Base-by-base conservation (phyloP, 2,329 filamentous ascomycete genomes). In the Sporothrix brasiliensis region DNA sequence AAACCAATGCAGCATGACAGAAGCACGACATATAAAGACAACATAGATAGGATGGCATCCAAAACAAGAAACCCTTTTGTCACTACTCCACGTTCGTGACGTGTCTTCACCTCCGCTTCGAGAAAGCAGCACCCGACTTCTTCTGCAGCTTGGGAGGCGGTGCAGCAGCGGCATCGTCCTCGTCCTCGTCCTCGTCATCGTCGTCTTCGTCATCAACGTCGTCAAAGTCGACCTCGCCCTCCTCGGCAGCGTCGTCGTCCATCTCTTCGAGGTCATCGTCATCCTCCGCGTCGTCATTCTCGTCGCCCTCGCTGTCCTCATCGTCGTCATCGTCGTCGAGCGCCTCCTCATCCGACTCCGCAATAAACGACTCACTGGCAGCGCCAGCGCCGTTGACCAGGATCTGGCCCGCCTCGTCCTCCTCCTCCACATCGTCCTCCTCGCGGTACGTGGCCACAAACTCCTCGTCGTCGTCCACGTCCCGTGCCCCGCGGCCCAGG, bases 371-470 rank as follows among this genome's bases (percentile, higher is more conserved):
- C 27, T 72, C 74, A n/a, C 73, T 74, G 10, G 73, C 73, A 19
- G 66, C 65, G 30, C 67, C 67, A 34, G 68, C 76, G 69, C 79
- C 78, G 49, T 80, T 78, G 11, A 79, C 73, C 3, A 79, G 76
- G 19, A 79, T 77, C 69, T 79, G 77, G 49, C 79, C 79, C 1
- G 77, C 34, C 1, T 73, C 71, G 34, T 73, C 75, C n/a, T 73
- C 73, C 13, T 72, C 72, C 3, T 74, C 70, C 24, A 79, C 80
- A 7, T 82, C 82, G 11, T 84, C 83, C 13, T 83, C 93, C 79
- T 97, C 94, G 1, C 97, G 91, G 78, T 95, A 97, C 68, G 97
- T 90, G 10, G 96, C 85, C 30, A 85, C 88, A 73, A 92, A 89
- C 49, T 89, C 89, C 5, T 91, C 86, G 3, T 87, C 81, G 7